Percentiles rank a stretch among this genome's conserved stretches.
These are phyloP conservation scores for Larix kaempferi DNA, from an alignment of 75 land plant genomes.

Conservation along the genomic window DNA sequence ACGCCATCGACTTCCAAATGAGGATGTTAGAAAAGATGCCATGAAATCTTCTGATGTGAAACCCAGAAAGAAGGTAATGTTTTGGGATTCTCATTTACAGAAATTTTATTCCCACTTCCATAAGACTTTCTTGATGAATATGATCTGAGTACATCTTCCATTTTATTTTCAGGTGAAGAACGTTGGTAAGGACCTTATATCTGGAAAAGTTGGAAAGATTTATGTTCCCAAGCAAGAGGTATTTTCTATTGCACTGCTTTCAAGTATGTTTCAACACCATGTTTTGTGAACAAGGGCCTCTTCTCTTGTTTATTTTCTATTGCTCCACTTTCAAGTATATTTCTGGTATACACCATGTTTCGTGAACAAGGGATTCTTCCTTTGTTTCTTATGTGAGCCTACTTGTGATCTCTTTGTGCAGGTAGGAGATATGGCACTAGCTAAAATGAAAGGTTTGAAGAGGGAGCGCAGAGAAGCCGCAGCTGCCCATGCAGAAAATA, in stretches of 20 bases:
- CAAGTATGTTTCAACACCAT: background rate
- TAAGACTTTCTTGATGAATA: background rate
- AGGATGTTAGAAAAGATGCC: conserved; percentile 67
- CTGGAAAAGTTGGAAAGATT: conserved; percentile 55
- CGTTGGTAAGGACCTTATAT: conserved; percentile 38
- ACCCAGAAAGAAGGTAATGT: conserved; percentile 68
- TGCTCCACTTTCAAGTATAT: background rate
- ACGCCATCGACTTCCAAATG: conserved; percentile 76
- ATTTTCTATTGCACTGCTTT: background rate
- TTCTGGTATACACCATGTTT: background rate
- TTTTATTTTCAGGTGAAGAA: conserved; percentile 46
- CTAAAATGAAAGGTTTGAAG: conserved; percentile 55
- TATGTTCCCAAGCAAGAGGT: conserved; percentile 69
- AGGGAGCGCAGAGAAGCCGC: conserved; percentile 57
- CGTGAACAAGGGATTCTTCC: background rate
- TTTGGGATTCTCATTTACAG: background rate
- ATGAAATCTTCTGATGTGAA: conserved; percentile 50
- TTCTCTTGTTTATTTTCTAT: background rate
- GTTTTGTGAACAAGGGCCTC: too few relatives aligned
- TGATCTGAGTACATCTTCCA: background rate
- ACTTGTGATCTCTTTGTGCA: conserved; percentile 4
- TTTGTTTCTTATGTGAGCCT: background rate
- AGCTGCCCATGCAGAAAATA: conserved; percentile 15
- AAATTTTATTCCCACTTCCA: background rate
- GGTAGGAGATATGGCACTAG: conserved; percentile 46